Percentiles rank a stretch among this genome's conserved stretches.
phyloP scores from a whole-genome alignment of 83 land plant genomes.

The Picea abies region DNA sequence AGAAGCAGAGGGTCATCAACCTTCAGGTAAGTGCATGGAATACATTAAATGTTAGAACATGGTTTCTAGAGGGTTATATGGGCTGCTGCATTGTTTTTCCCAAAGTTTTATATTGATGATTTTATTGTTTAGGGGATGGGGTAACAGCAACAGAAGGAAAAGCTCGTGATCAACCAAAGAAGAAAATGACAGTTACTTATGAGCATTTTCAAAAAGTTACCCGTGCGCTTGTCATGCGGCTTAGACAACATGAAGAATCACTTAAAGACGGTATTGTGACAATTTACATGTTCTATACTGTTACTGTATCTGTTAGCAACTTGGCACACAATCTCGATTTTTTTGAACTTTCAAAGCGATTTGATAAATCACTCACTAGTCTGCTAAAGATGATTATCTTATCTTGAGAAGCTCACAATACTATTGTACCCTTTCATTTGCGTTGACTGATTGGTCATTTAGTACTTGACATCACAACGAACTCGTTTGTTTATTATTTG shows the following conservation, averaged over 20 bases:
- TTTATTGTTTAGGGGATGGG: not conserved
- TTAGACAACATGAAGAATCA: slow-evolving; percentile 90
- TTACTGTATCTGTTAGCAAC: not conserved
- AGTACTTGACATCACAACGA: not conserved
- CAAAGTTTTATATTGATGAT: not conserved
- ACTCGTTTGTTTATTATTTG: slow-evolving; percentile 2
- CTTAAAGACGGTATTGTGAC: slow-evolving; percentile 66
- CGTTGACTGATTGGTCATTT: not conserved
- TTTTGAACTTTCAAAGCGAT: not conserved
- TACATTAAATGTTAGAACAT: not conserved
- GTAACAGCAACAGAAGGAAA: slow-evolving; percentile 14
- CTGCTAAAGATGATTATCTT: not conserved
- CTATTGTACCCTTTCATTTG: not conserved
- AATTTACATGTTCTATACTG: not conserved
- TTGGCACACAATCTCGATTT: not conserved
- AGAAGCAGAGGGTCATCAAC: slow-evolving; percentile 8
- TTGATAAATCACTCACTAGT: not conserved
- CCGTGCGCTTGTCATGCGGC: slow-evolving; percentile 90
- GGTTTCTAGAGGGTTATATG: not conserved
- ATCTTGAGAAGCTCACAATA: not conserved
- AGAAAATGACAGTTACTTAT: slow-evolving; percentile 81
- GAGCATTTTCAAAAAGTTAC: slow-evolving; percentile 95
- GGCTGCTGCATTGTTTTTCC: not conserved
- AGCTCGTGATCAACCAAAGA: slow-evolving; percentile 51
- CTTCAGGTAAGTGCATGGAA: slow-evolving; percentile 8